Evolutionary conservation across 2,329 filamentous ascomycete genomes (phyloP).

Genomic region (Colletotrichum truncatum): DNA sequence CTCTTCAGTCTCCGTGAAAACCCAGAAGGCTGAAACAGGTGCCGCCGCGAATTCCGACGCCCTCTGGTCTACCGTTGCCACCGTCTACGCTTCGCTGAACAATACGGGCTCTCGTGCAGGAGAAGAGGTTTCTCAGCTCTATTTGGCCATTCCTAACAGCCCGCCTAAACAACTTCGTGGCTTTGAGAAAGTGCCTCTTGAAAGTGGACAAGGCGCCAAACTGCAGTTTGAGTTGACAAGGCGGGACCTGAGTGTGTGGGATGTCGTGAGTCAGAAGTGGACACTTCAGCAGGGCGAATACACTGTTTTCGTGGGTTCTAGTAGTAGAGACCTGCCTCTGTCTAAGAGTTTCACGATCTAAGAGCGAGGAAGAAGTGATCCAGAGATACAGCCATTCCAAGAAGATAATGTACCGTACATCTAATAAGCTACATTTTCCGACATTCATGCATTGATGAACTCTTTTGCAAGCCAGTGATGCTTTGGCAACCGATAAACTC

Average conservation of each 20-base stretch:
- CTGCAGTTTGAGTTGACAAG: slow-evolving; percentile 65
- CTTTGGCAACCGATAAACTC: too few species aligned
- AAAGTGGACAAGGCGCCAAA: slow-evolving; percentile 35
- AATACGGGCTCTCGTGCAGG: slow-evolving; percentile 54
- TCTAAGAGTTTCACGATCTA: slow-evolving; percentile 14
- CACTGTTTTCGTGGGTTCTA: slow-evolving; percentile 54
- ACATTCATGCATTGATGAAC: too few species aligned
- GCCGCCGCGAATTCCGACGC: slow-evolving; percentile 52
- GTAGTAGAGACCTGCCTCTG: slow-evolving; percentile 55
- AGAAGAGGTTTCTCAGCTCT: slow-evolving; percentile 59
- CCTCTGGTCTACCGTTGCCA: slow-evolving; percentile 56
- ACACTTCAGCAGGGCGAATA: slow-evolving; percentile 56
- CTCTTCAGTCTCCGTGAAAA: slow-evolving; percentile 47
- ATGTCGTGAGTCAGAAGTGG: slow-evolving; percentile 70
- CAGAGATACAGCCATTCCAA: too few species aligned
- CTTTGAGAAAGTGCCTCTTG: slow-evolving; percentile 50
- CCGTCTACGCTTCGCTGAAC: slow-evolving; percentile 46
- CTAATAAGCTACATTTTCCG: too few species aligned
- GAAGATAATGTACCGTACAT: too few species aligned
- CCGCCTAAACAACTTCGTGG: slow-evolving; percentile 70
- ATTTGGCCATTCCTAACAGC: slow-evolving; percentile 52
- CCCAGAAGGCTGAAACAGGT: slow-evolving; percentile 34
- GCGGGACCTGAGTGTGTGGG: slow-evolving; percentile 74
- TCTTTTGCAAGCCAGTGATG: too few species aligned
- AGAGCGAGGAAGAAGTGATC: background rate